These are phyloP conservation scores for Iodosphaeria phyllophila DNA, from an alignment of 2,329 filamentous ascomycete genomes.

Conservation along the genomic window DNA sequence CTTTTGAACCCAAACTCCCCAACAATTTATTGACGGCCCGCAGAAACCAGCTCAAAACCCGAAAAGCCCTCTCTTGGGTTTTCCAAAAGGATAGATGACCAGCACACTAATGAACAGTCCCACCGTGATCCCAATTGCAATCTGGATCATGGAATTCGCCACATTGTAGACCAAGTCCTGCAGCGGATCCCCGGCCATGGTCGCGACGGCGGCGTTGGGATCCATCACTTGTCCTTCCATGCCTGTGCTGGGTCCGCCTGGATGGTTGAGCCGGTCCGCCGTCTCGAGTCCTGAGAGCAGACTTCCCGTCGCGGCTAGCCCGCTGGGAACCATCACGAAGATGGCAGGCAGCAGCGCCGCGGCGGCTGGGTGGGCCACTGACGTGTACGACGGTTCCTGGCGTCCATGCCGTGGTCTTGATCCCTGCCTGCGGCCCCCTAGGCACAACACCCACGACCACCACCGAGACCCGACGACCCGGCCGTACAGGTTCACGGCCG, in stretches of 20 bases:
- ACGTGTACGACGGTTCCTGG: too few species aligned
- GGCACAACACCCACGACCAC: not conserved
- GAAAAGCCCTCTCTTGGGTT: slow-evolving; percentile 28
- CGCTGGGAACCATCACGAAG: slow-evolving; percentile 28
- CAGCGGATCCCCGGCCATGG: too few species aligned
- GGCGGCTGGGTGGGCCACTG: too few species aligned
- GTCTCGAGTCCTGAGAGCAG: slow-evolving; percentile 24
- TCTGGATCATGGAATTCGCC: slow-evolving; percentile 30
- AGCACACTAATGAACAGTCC: slow-evolving; percentile 29
- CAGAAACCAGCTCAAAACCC: too few species aligned
- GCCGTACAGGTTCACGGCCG: slow-evolving; percentile 64
- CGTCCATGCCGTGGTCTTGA: too few species aligned
- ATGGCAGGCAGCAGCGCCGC: slow-evolving; percentile 27
- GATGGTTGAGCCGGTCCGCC: slow-evolving; percentile 24
- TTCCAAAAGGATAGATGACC: slow-evolving; percentile 28
- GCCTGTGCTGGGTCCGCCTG: slow-evolving; percentile 20
- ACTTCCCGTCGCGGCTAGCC: slow-evolving; percentile 25
- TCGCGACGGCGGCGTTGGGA: slow-evolving; percentile 14
- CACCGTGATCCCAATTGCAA: slow-evolving; percentile 31
- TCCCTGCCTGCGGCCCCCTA: too few species aligned
- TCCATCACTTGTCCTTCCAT: too few species aligned
- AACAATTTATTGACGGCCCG: too few species aligned
- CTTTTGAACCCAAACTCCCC: too few species aligned
- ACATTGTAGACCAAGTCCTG: slow-evolving; percentile 26
- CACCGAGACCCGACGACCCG: too few species aligned